phyloP scores from a whole-genome alignment of 2,329 filamentous ascomycete genomes.

The Paraphoma sp. region DNA sequence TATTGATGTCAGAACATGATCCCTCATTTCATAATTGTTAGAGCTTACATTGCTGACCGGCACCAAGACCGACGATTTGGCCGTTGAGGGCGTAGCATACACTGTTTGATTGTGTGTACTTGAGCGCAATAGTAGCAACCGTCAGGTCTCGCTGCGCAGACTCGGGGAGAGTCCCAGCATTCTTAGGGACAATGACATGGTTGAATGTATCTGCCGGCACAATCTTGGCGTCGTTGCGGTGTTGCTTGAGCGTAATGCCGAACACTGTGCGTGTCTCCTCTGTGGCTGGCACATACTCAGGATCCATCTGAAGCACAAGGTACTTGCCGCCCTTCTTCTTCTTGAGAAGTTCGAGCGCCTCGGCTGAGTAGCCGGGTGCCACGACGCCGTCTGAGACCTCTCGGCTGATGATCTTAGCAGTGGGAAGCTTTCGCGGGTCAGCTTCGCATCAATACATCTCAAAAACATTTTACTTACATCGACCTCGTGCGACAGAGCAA shows the following conservation, averaged over 20 bases:
- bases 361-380: constrained; percentile 83
- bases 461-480: constrained; percentile 58
- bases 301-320: constrained; percentile 93
- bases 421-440: constrained; percentile 62
- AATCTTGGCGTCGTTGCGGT: constrained; percentile 91
- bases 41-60: constrained; percentile 80
- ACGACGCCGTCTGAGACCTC: constrained; percentile 98
- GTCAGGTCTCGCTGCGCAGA: constrained; percentile 87
- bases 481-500: constrained; percentile 88
- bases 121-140: constrained; percentile 94
- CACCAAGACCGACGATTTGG: constrained; percentile 91
- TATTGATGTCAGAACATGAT: constrained; percentile 5
- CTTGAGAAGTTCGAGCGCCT: constrained; percentile 86
- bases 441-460: not conserved
- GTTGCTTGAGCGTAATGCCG: constrained; percentile 85
- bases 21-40: not conserved
- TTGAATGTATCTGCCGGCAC: constrained; percentile 80
- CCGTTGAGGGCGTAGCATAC: constrained; percentile 97
- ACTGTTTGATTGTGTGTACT: constrained; percentile 98
- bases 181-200: constrained; percentile 86
- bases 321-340: constrained; percentile 99
- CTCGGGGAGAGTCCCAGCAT: constrained; percentile 74
- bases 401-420: constrained; percentile 95
- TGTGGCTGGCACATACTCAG: constrained; percentile 75
- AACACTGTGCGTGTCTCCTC: constrained; percentile 88